Evolutionary conservation across 495 filamentous ascomycete species (phyloP).

Genomic region (Beverwykella pulmonaria): DNA sequence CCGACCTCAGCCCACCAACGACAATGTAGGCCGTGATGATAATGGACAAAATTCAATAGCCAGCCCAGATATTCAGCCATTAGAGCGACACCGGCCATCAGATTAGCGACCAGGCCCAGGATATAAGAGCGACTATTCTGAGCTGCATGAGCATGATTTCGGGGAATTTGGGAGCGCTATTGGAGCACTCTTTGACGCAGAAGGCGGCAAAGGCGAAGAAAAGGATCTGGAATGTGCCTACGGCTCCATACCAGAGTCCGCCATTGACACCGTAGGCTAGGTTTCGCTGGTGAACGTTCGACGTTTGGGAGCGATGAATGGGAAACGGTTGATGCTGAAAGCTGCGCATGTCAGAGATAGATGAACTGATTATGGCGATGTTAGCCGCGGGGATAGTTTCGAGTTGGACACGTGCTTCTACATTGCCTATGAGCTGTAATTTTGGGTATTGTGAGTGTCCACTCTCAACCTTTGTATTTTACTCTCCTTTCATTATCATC

Average conservation of each 20-base stretch:
- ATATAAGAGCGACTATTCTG: slow-evolving; percentile 51
- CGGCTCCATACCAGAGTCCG: slow-evolving; percentile 53
- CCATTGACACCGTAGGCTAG: slow-evolving; percentile 56
- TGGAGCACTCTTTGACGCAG: slow-evolving; percentile 50
- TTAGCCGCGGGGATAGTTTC: not conserved
- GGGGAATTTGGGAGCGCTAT: slow-evolving; percentile 48
- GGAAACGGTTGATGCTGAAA: too few relatives aligned
- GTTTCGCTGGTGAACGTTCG: slow-evolving; percentile 52
- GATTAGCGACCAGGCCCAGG: slow-evolving; percentile 11
- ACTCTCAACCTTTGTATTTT: too few relatives aligned
- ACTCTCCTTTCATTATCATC: too few relatives aligned
- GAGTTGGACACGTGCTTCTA: too few relatives aligned
- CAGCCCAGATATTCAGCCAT: too few relatives aligned
- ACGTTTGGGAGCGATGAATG: too few relatives aligned
- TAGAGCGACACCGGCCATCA: not conserved
- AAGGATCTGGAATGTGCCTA: slow-evolving; percentile 50
- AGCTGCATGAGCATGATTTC: slow-evolving; percentile 49
- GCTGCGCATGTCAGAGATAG: slow-evolving; percentile 42
- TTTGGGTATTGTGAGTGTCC: too few relatives aligned
- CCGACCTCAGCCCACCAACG: not conserved
- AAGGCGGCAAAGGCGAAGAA: slow-evolving; percentile 50
- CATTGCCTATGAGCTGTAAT: too few relatives aligned
- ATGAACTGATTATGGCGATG: not conserved
- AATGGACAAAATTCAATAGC: too few relatives aligned
- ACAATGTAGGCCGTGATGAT: too few relatives aligned